Base-by-base conservation (phyloP, 805 yeast species). In the Alloascoidea africana region DNA sequence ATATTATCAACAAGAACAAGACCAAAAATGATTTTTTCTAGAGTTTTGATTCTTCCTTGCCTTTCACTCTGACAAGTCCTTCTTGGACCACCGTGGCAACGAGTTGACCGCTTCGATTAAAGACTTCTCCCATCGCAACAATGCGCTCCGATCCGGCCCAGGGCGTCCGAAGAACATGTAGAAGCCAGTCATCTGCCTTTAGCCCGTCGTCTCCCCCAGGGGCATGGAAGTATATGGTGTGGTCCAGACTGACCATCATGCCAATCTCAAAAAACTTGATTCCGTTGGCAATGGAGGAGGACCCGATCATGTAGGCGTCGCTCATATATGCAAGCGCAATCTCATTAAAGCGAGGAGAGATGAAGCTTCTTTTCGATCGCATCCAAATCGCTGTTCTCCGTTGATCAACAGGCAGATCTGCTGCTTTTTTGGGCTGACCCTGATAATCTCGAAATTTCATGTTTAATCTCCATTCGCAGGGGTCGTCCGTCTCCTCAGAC, bases 41-140 rank as follows among this genome's bases (percentile, higher is more conserved):
- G n/a, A n/a, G 13, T 23, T 23, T 23, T 23, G 30, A 23, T 23
- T 23, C 27, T 27, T 19, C 38, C 27, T 23, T 18, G n/a, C 32
- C 37, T 17, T 41, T 39, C 17, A 42, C 14, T 30, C 44, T 32
- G 37, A 48, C 69, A 40, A 75, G 56, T 0, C 84, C 85, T 52
- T 80, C 86, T 53, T 81, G 89, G 5, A 73, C 52, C 1, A 75
- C 62, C 0, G 76, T 66, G 2, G 82, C 81, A 2, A 73, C 65
- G 40, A 76, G 65, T 18, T 61, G 59, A 2, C 72, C 73, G 15
- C 64, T 60, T 4, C 50, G 45, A 35, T 65, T 58, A 32, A 58
- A 79, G 50, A 76, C 62, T 42, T 76, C 77, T 14, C 73, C 82
- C 42, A 63, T 65, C 48, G 78, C 54, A 34, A 78, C 52, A 8